These are phyloP conservation scores for Rhodotorula kratochvilovae DNA, from an alignment of 768 basidiomycete genomes.

Conservation along the genomic window DNA sequence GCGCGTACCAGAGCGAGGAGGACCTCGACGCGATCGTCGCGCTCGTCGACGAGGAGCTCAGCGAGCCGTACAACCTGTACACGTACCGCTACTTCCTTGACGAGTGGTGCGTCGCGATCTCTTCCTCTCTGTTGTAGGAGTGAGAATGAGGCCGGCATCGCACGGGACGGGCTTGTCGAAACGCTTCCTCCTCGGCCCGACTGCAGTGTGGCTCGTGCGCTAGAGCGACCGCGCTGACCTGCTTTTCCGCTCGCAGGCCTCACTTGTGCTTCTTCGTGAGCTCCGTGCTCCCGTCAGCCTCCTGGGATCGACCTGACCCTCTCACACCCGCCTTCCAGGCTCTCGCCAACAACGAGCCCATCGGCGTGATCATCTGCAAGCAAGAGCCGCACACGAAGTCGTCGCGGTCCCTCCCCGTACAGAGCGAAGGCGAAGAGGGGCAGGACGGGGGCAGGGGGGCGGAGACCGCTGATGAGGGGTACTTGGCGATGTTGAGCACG, in stretches of 20 bases:
- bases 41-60: constrained; percentile 84
- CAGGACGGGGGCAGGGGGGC: not conserved
- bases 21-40: constrained; percentile 70
- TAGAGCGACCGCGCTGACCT: not conserved
- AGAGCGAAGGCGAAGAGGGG: constrained; percentile 48
- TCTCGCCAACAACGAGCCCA: constrained; percentile 41
- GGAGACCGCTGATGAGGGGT: constrained; percentile 68
- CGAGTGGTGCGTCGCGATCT: constrained; percentile 66
- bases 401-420: constrained; percentile 38
- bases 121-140: too few species aligned
- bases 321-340: constrained; percentile 18
- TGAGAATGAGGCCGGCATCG: too few species aligned
- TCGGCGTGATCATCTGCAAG: constrained; percentile 95
- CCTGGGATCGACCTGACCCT: too few species aligned
- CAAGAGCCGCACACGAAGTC: constrained; percentile 68
- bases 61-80: constrained; percentile 92
- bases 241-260: constrained; percentile 58
- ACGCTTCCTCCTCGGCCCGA: too few species aligned
- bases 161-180: too few species aligned
- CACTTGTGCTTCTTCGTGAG: constrained; percentile 58
- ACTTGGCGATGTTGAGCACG: constrained; percentile 97
- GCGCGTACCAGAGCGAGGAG: constrained; percentile 68
- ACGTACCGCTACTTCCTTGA: constrained; percentile 95
- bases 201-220: not conserved
- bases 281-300: not conserved